These are phyloP conservation scores for Chrysosphaeria jannelii DNA, from an alignment of 2,329 filamentous ascomycete species.

Conservation along the genomic window DNA sequence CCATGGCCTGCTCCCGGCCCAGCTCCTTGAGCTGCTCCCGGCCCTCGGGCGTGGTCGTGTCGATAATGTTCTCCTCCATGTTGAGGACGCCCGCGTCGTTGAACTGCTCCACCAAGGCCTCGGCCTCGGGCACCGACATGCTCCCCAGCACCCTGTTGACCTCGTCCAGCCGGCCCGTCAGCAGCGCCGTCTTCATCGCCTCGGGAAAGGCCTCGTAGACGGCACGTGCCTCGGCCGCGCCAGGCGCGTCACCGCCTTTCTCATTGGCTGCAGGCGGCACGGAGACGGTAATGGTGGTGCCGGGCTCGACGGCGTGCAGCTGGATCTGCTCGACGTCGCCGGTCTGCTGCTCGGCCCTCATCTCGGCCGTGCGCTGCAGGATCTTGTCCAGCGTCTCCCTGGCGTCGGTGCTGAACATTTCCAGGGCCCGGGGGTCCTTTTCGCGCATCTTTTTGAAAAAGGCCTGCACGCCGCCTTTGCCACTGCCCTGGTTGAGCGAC, in stretches of 20 bases:
- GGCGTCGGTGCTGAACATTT: slow-evolving; percentile 80
- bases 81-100: slow-evolving; percentile 33
- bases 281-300: slow-evolving; percentile 67
- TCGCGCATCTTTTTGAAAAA: slow-evolving; percentile 96
- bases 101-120: slow-evolving; percentile 49
- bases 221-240: slow-evolving; percentile 29
- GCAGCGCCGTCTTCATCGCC: slow-evolving; percentile 49
- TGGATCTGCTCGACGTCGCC: slow-evolving; percentile 84
- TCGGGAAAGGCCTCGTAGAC: slow-evolving; percentile 66
- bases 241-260: slow-evolving; percentile 15
- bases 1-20: slow-evolving; percentile 11
- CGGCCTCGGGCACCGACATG: slow-evolving; percentile 60
- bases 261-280: slow-evolving; percentile 27
- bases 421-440: slow-evolving; percentile 63
- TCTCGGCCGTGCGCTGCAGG: slow-evolving; percentile 42
- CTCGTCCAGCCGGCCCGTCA: slow-evolving; percentile 67
- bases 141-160: slow-evolving; percentile 65
- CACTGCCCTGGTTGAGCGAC: too few relatives aligned
- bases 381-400: slow-evolving; percentile 67
- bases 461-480: slow-evolving; percentile 58
- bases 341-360: slow-evolving; percentile 20
- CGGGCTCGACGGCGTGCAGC: slow-evolving; percentile 80
- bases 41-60: slow-evolving; percentile 74
- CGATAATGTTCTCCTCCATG: slow-evolving; percentile 76
- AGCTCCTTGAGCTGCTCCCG: slow-evolving; percentile 48